Base-by-base conservation (phyloP, 331 rosid species). In the Arachis monticola region DNA sequence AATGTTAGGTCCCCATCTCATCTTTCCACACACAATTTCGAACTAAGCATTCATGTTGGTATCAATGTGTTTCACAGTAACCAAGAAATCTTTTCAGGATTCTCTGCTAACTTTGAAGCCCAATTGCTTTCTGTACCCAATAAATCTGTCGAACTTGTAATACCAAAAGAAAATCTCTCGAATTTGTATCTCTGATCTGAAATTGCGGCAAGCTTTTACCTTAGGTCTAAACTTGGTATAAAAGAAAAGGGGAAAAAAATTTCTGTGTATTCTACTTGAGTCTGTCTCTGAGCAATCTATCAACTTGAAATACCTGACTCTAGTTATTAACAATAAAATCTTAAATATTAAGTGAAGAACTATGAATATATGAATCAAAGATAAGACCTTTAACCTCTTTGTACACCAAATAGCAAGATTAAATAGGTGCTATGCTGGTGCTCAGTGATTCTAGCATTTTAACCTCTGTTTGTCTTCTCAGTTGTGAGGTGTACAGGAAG, bases 1-100 rank as follows among this genome's bases (percentile, higher is more conserved):
- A 79, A 67, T 60, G 76, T 79, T 75, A 67, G 60, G 50, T 71
- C 59, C 76, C 73, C 59, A 60, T 51, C 76, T 78, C 81, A 58
- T 70, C 10, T 1, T 27, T 70, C 69, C 48, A 62, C n/a, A 40
- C 40, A 35, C 22, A 8, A 32, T 35, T 67, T 71, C 72, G 65
- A 67, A n/a, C 81, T 31, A 2, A 35, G 46, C 50, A 4, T 38
- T 70, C 70, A 53, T n/a, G 8, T 53, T n/a, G 59, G 30, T 5
- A 53, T n/a, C 8, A 12, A 38, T 30, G 12, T 72, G 32, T 32
- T 7, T 4, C 22, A 51, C 10, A 10, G 69, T 38, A 72, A 73
- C 40, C 50, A 45, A 66, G 10, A 60, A 40, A 11, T 47, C 44
- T 14, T 53, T 75, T n/a, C 17, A 14, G 27, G 67, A 56, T 5